Evolutionary conservation across 768 basidiomycete species (phyloP).

Genomic region (Suillus alpinus): DNA sequence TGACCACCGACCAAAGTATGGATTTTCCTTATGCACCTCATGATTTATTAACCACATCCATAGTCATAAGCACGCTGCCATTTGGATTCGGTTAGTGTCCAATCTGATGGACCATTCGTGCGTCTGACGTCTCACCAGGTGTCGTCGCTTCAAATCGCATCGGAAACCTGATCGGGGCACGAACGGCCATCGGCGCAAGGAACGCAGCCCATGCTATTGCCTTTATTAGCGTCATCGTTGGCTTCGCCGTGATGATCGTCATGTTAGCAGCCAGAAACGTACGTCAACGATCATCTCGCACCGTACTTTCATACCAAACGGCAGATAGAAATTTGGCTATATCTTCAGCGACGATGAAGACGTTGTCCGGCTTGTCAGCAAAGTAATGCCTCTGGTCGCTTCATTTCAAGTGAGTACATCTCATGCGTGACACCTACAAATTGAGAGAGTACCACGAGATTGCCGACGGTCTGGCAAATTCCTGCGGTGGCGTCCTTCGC

Average conservation of each 20-base stretch:
- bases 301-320: neutral
- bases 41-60: conserved; percentile 1
- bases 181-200: conserved; percentile 50
- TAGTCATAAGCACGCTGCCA: conserved; percentile 71
- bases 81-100: conserved; percentile 57
- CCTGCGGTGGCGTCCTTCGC: conserved; percentile 48
- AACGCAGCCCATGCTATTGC: conserved; percentile 62
- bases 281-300: conserved; percentile 14
- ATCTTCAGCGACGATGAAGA: conserved; percentile 63
- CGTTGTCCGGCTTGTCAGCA: conserved; percentile 48
- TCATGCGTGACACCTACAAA: neutral
- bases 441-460: conserved; percentile 29
- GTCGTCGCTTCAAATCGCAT: conserved; percentile 72
- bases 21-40: neutral
- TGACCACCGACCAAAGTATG: conserved; percentile 76
- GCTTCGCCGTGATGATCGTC: conserved; percentile 53
- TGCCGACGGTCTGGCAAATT: conserved; percentile 50
- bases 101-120: neutral
- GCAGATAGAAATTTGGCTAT: conserved; percentile 52
- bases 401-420: conserved; percentile 44
- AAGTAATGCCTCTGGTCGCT: conserved; percentile 53
- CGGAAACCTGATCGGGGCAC: conserved; percentile 68
- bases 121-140: conserved; percentile 28
- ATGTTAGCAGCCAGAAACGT: conserved; percentile 60
- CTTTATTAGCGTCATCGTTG: conserved; percentile 58